phyloP scores from a whole-genome alignment of 1,139 yeast genomes.

The Geotrichum phurueaensis region DNA sequence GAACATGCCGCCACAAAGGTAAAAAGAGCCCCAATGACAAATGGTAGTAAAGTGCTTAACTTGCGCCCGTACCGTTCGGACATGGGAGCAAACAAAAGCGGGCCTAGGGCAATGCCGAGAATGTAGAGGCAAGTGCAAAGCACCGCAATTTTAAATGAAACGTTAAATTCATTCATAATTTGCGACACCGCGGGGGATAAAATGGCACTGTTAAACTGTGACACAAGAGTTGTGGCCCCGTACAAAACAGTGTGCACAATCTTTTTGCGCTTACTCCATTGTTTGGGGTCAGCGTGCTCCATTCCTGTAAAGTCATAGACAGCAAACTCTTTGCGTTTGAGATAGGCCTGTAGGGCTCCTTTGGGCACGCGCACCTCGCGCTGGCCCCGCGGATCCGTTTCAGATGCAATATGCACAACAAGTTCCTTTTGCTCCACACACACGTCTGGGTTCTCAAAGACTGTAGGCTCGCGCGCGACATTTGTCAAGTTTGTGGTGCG shows the following conservation, averaged over 20 bases:
- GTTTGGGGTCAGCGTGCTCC: slow-evolving; percentile 23
- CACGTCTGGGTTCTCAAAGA: slow-evolving; percentile 1
- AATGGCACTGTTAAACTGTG: slow-evolving; percentile 42
- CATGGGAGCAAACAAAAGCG: slow-evolving; percentile 70
- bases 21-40: slow-evolving; percentile 43
- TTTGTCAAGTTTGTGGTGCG: no score
- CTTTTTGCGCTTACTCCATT: slow-evolving; percentile 37
- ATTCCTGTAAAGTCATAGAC: background rate
- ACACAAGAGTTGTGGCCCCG: slow-evolving; percentile 41
- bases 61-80: slow-evolving; percentile 75
- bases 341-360: background rate
- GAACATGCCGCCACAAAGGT: slow-evolving; percentile 54
- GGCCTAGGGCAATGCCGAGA: slow-evolving; percentile 71
- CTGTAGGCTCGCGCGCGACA: background rate
- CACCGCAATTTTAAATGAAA: slow-evolving; percentile 55
- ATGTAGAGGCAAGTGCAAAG: slow-evolving; percentile 64
- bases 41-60: slow-evolving; percentile 58
- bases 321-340: background rate
- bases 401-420: background rate
- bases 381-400: background rate
- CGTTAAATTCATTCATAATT: slow-evolving; percentile 45
- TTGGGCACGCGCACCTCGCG: background rate
- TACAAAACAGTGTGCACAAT: slow-evolving; percentile 38
- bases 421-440: background rate
- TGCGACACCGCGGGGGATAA: slow-evolving; percentile 42